Conservation (phyloP, 2,329 filamentous ascomycete species). For the Clathrospora elynae region DNA sequence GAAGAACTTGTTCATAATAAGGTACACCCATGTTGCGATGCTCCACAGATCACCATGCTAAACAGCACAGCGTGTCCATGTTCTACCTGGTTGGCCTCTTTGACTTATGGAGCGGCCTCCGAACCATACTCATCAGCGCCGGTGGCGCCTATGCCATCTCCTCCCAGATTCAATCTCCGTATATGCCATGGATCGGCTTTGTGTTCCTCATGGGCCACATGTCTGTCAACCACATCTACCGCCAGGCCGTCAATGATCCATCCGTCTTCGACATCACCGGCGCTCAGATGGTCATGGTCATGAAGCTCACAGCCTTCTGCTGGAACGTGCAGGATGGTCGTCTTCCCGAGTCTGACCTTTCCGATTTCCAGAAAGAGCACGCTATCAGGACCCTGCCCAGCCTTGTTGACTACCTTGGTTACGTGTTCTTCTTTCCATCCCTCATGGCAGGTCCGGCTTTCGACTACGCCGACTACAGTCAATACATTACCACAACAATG, state of each 20-base stretch:
- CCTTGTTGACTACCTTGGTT: conserved; percentile 82
- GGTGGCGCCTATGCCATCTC: conserved; percentile 82
- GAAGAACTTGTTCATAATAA: conserved; percentile 88
- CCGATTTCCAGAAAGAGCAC: conserved; percentile 82
- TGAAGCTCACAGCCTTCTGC: conserved; percentile 96
- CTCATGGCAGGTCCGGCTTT: conserved; percentile 90
- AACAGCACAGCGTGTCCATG: conserved; percentile 66
- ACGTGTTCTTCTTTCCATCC: conserved; percentile 92
- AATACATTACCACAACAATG: conserved; percentile 93
- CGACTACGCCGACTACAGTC: conserved; percentile 89
- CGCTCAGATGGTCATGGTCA: conserved; percentile 96
- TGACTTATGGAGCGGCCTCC: conserved; percentile 84
- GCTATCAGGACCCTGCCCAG: conserved; percentile 75
- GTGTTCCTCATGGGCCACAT: conserved; percentile 94
- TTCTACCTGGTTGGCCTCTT: conserved; percentile 96
- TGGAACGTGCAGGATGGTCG: conserved; percentile 97
- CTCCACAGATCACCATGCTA: not conserved
- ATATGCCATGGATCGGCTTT: conserved; percentile 98
- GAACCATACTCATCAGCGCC: conserved; percentile 79
- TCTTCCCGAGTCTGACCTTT: conserved; percentile 77
- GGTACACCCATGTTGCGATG: conserved; percentile 53
- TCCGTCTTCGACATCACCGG: conserved; percentile 80
- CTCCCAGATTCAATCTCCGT: conserved; percentile 79
- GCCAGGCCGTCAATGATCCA: conserved; percentile 72
- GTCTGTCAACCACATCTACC: conserved; percentile 84